These are phyloP conservation scores for Aspergillus hancockii DNA, from an alignment of 495 filamentous ascomycete genomes.

Conservation along the genomic window DNA sequence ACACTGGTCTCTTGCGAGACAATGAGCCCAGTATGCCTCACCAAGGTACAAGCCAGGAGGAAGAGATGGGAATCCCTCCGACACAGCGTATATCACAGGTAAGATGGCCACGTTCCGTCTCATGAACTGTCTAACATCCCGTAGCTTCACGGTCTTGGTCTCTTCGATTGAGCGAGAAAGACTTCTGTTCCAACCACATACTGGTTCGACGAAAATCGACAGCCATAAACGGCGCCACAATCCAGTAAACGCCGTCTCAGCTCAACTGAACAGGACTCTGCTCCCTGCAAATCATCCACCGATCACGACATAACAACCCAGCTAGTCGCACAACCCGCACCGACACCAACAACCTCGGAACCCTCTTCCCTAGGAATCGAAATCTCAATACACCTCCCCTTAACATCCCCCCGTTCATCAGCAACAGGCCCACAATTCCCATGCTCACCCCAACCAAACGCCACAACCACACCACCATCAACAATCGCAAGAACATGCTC, in stretches of 20 bases:
- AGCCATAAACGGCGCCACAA: slow-evolving; percentile 7
- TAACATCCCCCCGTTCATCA: slow-evolving; percentile 62
- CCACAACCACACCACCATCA: slow-evolving; percentile 58
- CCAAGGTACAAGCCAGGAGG: slow-evolving; percentile 19
- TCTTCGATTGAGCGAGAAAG: slow-evolving; percentile 40
- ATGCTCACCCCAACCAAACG: slow-evolving; percentile 97
- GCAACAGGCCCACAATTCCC: slow-evolving; percentile 83
- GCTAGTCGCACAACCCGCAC: slow-evolving; percentile 87
- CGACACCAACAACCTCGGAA: slow-evolving; percentile 53
- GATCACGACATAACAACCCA: slow-evolving; percentile 62
- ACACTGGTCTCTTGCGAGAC: slow-evolving; percentile 33
- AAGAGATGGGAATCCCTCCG: slow-evolving; percentile 48
- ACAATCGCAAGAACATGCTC: slow-evolving; percentile 79
- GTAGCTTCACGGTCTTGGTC: slow-evolving; percentile 45
- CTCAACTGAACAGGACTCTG: background rate
- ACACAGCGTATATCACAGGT: slow-evolving; percentile 55
- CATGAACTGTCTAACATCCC: slow-evolving; percentile 17
- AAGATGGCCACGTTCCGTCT: slow-evolving; percentile 5
- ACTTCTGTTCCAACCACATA: background rate
- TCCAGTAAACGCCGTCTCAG: too few relatives aligned
- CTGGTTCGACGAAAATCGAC: background rate
- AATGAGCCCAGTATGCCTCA: slow-evolving; percentile 14
- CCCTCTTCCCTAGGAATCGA: slow-evolving; percentile 38
- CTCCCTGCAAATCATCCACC: background rate
- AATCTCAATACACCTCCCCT: slow-evolving; percentile 63